phyloP scores from a whole-genome alignment of 257 asterid genomes.

The Ophiorrhiza pumila region DNA sequence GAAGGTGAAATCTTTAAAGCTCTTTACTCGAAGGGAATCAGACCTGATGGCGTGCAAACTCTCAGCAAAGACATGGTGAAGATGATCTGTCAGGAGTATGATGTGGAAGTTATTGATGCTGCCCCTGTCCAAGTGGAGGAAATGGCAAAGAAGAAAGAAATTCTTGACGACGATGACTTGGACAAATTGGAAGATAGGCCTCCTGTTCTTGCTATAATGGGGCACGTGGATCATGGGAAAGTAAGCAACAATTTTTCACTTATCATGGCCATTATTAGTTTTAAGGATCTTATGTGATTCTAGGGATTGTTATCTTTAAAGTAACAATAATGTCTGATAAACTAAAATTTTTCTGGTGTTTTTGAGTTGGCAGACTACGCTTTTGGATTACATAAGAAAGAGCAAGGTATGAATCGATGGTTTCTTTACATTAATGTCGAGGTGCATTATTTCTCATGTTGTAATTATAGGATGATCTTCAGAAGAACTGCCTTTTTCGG shows the following conservation, averaged over 20 bases:
- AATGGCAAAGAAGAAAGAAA: constrained; percentile 89
- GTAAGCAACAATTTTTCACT: constrained; percentile 32
- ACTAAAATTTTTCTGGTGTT: constrained; percentile 22
- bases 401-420: constrained; percentile 54
- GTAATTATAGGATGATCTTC: neutral
- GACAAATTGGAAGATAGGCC: constrained; percentile 86
- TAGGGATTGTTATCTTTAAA: neutral
- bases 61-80: constrained; percentile 94
- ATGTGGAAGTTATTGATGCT: constrained; percentile 92
- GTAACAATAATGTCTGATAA: neutral
- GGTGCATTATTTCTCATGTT: neutral
- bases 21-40: constrained; percentile 80
- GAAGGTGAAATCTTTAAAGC: constrained; percentile 91
- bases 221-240: constrained; percentile 99
- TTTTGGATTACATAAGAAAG: constrained; percentile 84
- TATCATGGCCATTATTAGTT: neutral
- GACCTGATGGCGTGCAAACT: constrained; percentile 91
- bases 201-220: constrained; percentile 96
- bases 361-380: constrained; percentile 71
- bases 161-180: constrained; percentile 78
- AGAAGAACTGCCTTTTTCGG: neutral
- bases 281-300: neutral
- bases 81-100: constrained; percentile 87
- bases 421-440: constrained; percentile 2
- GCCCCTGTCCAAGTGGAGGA: constrained; percentile 65